Evolutionary conservation across 2,329 filamentous ascomycete genomes (phyloP).

Genomic region (Chaetomiaceae sp.): DNA sequence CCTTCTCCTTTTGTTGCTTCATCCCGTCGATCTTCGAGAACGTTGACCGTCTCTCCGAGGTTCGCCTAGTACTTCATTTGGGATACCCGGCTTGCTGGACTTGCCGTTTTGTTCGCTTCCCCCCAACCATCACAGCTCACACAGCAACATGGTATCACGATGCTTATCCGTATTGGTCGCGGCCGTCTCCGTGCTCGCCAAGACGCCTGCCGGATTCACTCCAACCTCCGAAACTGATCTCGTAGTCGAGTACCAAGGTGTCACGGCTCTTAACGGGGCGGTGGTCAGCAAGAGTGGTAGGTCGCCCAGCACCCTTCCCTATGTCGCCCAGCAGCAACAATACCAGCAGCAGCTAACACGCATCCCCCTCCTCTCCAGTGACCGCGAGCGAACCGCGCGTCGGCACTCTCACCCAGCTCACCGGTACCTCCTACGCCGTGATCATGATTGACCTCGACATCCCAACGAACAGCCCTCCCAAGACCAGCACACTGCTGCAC

Average conservation of each 20-base stretch:
- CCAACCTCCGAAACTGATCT: slow-evolving; percentile 34
- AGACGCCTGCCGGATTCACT: slow-evolving; percentile 37
- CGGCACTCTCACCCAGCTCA: slow-evolving; percentile 33
- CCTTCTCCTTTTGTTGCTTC: background rate
- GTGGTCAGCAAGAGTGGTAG: slow-evolving; percentile 34
- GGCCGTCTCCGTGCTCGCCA: slow-evolving; percentile 32
- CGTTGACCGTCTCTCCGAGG: background rate
- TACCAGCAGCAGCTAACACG: background rate
- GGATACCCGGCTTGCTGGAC: slow-evolving; percentile 4
- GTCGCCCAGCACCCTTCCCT: slow-evolving; percentile 8
- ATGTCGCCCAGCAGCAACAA: no score
- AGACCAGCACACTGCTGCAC: slow-evolving; percentile 36
- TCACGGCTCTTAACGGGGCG: slow-evolving; percentile 34
- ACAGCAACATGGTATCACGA: slow-evolving; percentile 28
- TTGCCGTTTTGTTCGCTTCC: background rate
- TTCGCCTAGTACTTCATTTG: background rate
- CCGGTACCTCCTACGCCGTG: slow-evolving; percentile 36
- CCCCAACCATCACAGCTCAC: background rate
- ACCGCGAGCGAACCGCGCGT: slow-evolving; percentile 32
- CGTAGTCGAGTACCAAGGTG: slow-evolving; percentile 35
- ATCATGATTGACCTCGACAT: slow-evolving; percentile 44
- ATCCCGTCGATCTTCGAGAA: background rate
- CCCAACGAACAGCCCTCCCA: slow-evolving; percentile 34
- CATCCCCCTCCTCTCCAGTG: slow-evolving; percentile 23
- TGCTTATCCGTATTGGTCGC: slow-evolving; percentile 28